Evolutionary conservation across 2,329 filamentous ascomycete species (phyloP), one percentile per base, ranked within the genome.

Genomic region (Trichoderma cornu-damae): DNA sequence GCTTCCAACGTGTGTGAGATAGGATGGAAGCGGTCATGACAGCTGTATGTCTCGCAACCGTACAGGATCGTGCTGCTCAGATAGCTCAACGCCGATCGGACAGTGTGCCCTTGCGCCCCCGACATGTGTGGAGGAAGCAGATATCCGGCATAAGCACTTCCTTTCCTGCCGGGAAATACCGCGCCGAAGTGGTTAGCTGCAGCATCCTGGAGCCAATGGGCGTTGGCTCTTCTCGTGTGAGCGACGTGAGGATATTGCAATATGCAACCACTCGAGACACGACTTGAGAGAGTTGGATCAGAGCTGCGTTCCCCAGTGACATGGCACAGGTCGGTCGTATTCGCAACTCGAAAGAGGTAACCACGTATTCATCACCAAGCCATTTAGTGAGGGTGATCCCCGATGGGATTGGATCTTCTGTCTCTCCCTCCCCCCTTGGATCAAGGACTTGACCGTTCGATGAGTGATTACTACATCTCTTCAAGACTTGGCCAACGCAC

Each of bases 31-130:
- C 30, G 42, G 26, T 38, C 47, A 54, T 60, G 60, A 60, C 60
- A 58, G 44, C 58, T 61, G 60, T 55, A 56, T 61, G 60, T 61
- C 60, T 61, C 58, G 60, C 58, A 50, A 52, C 43, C 47, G 54
- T 57, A 57, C 49, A 56, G 47, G 58, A 57, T 60, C 58, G 58
- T 53, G 24, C 58, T 49, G 51, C 51, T 59, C 46, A 38, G 32
- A 55, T 37, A 32, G 38, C 34, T 46, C 38, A 59, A 32, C 24
- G 38, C 51, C 40, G 51, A 55, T 55, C 57, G 35, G 46, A 48
- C 48, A 53, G 32, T 51, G 46, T 32, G 35, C 28, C 42, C 32
- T 47, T 37, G 57, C 44, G 22, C 34, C n/a, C n/a, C 50, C 38
- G 38, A 28, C 57, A 32, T 43, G 26, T 35, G 46, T 46, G 51